These are phyloP conservation scores for Albizia julibrissin DNA, from an alignment of 306 rosid genomes.

Conservation along the genomic window DNA sequence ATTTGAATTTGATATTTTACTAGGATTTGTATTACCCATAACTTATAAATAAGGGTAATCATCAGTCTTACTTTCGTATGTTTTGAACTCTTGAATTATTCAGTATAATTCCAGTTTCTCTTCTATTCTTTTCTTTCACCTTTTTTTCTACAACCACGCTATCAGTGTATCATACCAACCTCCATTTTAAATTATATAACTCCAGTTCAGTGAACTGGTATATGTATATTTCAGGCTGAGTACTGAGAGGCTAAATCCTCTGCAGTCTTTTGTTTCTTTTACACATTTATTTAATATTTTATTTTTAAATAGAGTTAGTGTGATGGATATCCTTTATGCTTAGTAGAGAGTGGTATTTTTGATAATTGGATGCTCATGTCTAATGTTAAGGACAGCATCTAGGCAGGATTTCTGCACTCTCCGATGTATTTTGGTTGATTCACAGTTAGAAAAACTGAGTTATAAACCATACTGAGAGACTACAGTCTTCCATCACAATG, in stretches of 20 bases:
- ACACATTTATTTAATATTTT: no score
- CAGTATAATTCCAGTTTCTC: no score
- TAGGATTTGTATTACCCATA: no score
- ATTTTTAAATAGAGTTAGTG: neutral
- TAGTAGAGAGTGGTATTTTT: neutral
- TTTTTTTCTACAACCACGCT: no score
- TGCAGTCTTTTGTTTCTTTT: neutral
- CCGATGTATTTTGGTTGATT: constrained; percentile 1
- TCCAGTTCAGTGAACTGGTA: neutral
- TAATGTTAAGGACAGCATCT: constrained; percentile 9
- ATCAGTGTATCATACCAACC: no score
- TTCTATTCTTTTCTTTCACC: no score
- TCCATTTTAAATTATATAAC: neutral
- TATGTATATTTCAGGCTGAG: neutral
- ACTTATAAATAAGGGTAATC: no score
- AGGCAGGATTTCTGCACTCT: neutral
- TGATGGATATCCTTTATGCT: neutral
- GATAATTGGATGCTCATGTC: constrained; percentile 9
- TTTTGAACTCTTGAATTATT: no score
- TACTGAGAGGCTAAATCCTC: neutral
- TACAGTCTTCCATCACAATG: neutral
- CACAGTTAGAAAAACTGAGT: neutral
- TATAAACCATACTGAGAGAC: neutral
- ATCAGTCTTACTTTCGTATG: no score
- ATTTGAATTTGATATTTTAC: no score